Conservation (phyloP, 2,329 filamentous ascomycete species). For the Teratosphaeria nubilosa region DNA sequence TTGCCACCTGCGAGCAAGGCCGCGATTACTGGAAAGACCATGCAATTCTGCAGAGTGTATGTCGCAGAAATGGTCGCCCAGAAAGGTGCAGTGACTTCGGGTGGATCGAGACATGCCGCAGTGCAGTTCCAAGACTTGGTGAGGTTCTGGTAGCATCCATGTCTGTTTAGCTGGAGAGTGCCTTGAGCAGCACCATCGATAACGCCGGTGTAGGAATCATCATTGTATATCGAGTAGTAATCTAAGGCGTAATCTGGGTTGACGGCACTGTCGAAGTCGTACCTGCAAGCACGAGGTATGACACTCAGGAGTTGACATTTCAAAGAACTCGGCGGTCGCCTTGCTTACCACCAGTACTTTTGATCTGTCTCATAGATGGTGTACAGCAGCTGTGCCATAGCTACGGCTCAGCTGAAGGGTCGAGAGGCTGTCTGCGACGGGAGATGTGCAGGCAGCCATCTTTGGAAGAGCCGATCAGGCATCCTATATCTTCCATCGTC, state of each 20-base stretch:
- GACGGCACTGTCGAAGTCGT: conserved; percentile 3
- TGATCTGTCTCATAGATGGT: not conserved
- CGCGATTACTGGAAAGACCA: conserved; percentile 3
- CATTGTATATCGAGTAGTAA: not conserved
- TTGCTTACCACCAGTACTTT: not conserved
- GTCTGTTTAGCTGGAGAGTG: conserved; percentile 1
- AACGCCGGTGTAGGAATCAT: not conserved
- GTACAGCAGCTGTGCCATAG: not conserved
- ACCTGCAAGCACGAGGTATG: not conserved
- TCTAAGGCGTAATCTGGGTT: not conserved
- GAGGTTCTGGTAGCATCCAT: conserved; percentile 1
- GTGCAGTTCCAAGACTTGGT: conserved; percentile 2
- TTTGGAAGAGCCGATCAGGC: not conserved
- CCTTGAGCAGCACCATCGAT: not conserved
- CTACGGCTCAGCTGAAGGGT: not conserved
- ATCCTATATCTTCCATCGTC: not conserved
- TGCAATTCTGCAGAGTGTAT: conserved; percentile 6
- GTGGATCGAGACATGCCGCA: conserved; percentile 4
- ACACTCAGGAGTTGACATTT: not conserved
- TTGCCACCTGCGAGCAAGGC: not conserved
- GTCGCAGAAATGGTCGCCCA: conserved; percentile 1
- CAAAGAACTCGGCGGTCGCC: not conserved
- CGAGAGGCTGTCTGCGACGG: not conserved
- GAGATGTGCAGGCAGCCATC: not conserved
- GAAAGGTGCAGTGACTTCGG: not conserved